Base-by-base conservation (phyloP, 2,329 filamentous ascomycete genomes). In the Colletotrichum spinosum region DNA sequence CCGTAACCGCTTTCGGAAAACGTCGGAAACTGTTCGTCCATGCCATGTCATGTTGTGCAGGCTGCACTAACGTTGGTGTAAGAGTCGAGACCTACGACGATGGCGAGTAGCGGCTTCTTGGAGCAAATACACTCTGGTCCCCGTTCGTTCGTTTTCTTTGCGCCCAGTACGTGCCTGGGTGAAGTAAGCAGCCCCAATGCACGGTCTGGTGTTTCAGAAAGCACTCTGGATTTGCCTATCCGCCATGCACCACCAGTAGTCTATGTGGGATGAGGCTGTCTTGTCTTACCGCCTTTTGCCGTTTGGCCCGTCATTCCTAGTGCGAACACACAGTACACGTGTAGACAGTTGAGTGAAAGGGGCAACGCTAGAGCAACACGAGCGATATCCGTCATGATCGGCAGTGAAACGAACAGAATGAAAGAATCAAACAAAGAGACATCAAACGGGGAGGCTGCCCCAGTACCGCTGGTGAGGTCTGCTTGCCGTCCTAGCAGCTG, bases 191-290 rank as follows among this genome's bases (percentile, higher is more conserved):
- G 50, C 61, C 55, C 48, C 35, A 35, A 48, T 52, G 62, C 62
- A 65, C 51, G 46, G 62, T 11, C 57, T 60, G 48, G 15, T 48
- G 58, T 62, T 65, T 62, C 58, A 65, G 56, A 51, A n/a, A 33
- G 38, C 56, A 25, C 39, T 55, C 44, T 38, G 8, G 55, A 55
- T 56, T 13, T 34, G 9, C 33, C 33, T 35, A 51, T 65, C 41
- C 46, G 33, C n/a, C 56, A 41, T 65, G 62, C 62, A 57, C 52
- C 15, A 33, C 35, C 42, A 50, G 12, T 34, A 15, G 41, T 58
- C 15, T 33, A 49, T 25, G 33, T 41, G 38, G 13, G n/a, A 39
- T 62, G 8, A 41, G 37, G 37, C 15, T 8, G 55, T 44, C 13
- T 45, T 13, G 45, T 38, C 51, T 52, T 65, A 61, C 57, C 50